Base-by-base conservation (phyloP, 139 green algal genomes). In the Chlorella sp. region DNA sequence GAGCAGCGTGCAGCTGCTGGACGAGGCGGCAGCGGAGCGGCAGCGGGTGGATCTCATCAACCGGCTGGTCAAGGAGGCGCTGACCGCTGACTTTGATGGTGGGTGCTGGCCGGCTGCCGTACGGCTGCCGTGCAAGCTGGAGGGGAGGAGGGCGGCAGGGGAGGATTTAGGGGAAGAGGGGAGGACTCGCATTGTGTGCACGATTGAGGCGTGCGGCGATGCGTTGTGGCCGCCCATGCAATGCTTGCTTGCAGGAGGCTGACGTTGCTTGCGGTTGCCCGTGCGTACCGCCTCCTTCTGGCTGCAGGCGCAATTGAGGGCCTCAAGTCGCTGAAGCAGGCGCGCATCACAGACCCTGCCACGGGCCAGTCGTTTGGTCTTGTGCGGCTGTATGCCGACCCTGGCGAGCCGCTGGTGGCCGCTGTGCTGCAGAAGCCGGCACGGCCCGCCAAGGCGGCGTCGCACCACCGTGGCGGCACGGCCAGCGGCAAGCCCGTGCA, bases 331-430 rank as follows among this genome's bases (percentile, higher is more conserved):
- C 77, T 93, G 28, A 93, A 93, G 77, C 81, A 89, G 78, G 89
- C 89, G 19, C 73, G 84, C 37, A 57, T 93, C 34, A 89, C 79
- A 19, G 91, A 93, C 88, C 71, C 76, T 22, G 22, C 61, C 39
- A 93, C 89, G 36, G 91, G 89, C n/a, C 83, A 83, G 68, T 77
- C 71, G 24, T 91, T 61, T 42, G 91, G 90, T 19, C 53, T 89
- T n/a, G 89, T 93, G 76, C 89, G 91, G 14, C 37, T 93, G 18
- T 93, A 93, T 37, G 89, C 89, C 12, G 91, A 93, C 88, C 78
- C 88, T 1, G 64, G 48, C 2, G 37, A 90, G 73, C 86, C 77
- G 18, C 36, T 36, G 30, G 57, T 78, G n/a, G 28, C 60, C 3
- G 75, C 86, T 1, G 32, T 57, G 32, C 32, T 34, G 30, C 79